These are phyloP conservation scores for Serendipita sp. DNA, from an alignment of 768 basidiomycete genomes.

Conservation along the genomic window DNA sequence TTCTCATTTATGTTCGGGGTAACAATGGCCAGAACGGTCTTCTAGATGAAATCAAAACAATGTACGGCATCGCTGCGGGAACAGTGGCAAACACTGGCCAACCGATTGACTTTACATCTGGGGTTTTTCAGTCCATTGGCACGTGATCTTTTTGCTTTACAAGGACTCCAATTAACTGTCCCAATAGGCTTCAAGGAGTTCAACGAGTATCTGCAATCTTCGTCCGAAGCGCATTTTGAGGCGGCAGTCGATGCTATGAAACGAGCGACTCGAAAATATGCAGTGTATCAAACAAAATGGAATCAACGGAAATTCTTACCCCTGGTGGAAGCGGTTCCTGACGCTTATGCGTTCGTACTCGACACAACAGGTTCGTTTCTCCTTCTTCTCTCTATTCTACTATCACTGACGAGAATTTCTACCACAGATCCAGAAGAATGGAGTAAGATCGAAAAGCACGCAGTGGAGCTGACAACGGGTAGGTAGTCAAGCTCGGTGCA, in stretches of 20 bases:
- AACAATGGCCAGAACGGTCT: slow-evolving; percentile 45
- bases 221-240: slow-evolving; percentile 30
- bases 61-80: slow-evolving; percentile 22
- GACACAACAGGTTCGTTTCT: slow-evolving; percentile 46
- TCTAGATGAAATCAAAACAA: slow-evolving; percentile 53
- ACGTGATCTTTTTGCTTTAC: slow-evolving; percentile 11
- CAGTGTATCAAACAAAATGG: slow-evolving; percentile 85
- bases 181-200: slow-evolving; percentile 84
- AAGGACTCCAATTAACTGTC: not conserved
- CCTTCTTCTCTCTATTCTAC: not conserved
- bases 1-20: not conserved
- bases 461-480: not conserved
- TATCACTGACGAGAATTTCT: not conserved
- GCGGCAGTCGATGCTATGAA: slow-evolving; percentile 69
- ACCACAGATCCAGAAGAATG: not conserved
- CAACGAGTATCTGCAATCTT: slow-evolving; percentile 39
- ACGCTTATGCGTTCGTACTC: slow-evolving; percentile 38
- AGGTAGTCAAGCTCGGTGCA: no score
- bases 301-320: slow-evolving; percentile 80
- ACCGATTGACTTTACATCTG: slow-evolving; percentile 49
- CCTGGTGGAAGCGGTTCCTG: slow-evolving; percentile 34
- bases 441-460: not conserved
- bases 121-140: slow-evolving; percentile 95
- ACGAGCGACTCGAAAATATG: slow-evolving; percentile 74
- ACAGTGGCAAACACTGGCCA: not conserved